These are phyloP conservation scores for Coniella lustricola DNA, from an alignment of 2,329 filamentous ascomycete genomes.

Conservation along the genomic window DNA sequence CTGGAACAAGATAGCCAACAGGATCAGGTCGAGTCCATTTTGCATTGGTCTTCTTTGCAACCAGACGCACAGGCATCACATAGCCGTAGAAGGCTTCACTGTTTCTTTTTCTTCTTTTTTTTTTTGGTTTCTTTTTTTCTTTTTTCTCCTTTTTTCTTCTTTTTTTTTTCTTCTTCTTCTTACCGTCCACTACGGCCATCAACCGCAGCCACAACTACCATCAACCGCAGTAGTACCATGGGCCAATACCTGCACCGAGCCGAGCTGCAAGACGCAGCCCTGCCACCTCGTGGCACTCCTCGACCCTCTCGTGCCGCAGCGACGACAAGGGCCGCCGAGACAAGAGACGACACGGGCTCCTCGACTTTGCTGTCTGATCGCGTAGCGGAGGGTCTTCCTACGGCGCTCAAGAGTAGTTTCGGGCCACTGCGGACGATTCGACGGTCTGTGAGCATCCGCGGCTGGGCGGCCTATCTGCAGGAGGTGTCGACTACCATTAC, in stretches of 20 bases:
- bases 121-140: background rate
- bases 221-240: too few species aligned
- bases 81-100: too few species aligned
- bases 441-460: conserved; percentile 11
- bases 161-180: background rate
- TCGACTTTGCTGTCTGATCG: conserved; percentile 2
- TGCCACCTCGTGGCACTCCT: too few species aligned
- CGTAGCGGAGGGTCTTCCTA: conserved; percentile 10
- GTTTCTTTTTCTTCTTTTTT: background rate
- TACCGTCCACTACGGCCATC: too few species aligned
- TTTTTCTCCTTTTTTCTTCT: background rate
- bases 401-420: conserved; percentile 11
- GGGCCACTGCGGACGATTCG: conserved; percentile 10
- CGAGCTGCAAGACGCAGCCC: too few species aligned
- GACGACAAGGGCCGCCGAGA: background rate
- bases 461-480: conserved; percentile 12
- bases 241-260: too few species aligned
- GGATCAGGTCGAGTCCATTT: too few species aligned
- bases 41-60: too few species aligned
- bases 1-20: too few species aligned
- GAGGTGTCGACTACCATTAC: background rate
- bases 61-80: too few species aligned
- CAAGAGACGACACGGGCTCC: background rate
- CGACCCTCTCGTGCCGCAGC: background rate
- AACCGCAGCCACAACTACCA: too few species aligned